These are phyloP conservation scores for Stenogyne calaminthoides DNA, from an alignment of 305 asterid genomes.

Conservation along the genomic window DNA sequence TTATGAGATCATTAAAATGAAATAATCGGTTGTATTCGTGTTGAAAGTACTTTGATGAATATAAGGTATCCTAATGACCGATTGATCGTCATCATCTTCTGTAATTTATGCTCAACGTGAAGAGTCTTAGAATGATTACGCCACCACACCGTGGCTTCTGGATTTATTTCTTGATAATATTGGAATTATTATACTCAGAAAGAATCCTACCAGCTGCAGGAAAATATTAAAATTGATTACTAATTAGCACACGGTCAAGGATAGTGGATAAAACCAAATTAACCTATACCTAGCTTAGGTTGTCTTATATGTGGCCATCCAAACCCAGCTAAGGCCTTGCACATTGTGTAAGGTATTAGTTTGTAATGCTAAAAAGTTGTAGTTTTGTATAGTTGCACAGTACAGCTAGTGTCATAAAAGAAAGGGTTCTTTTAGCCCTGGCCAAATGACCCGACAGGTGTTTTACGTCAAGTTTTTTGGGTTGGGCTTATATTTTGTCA, in stretches of 20 bases:
- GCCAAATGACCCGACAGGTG: not conserved
- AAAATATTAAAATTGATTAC: not conserved
- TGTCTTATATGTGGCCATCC: not conserved
- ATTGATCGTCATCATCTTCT: not conserved
- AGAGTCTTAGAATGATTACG: constrained; percentile 17
- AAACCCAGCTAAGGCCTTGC: not conserved
- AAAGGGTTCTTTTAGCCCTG: not conserved
- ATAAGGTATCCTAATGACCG: not conserved
- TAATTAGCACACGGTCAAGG: not conserved
- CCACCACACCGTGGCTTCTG: constrained; percentile 12
- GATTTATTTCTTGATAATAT: constrained; percentile 26
- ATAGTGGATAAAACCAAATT: not conserved
- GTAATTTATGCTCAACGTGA: not conserved
- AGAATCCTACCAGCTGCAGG: constrained; percentile 46
- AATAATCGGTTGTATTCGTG: not conserved
- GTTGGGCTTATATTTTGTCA: not conserved
- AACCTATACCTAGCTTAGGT: not conserved
- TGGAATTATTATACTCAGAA: constrained; percentile 45
- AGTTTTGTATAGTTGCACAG: not conserved
- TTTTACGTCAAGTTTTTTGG: not conserved
- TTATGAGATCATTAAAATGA: not conserved
- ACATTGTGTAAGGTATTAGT: too few species aligned
- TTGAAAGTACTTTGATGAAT: not conserved
- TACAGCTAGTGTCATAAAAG: not conserved
- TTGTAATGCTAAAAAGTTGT: not conserved